Conservation (phyloP, 2,329 filamentous ascomycete genomes). For the Hypomyces perniciosus region DNA sequence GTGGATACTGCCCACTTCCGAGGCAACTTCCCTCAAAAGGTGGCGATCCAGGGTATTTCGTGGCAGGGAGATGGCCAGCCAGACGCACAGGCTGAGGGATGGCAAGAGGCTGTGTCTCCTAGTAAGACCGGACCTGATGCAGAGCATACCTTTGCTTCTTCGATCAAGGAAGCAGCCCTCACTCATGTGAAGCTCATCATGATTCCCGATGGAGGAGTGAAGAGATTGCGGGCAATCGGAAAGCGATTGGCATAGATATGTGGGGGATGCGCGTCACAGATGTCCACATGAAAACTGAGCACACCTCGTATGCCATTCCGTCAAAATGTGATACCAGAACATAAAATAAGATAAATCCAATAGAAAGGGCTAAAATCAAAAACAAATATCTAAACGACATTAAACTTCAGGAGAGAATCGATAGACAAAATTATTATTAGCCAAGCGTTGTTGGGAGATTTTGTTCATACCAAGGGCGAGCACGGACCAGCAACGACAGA, state of each 20-base stretch:
- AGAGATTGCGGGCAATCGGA: conserved; percentile 60
- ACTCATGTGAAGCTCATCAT: conserved; percentile 88
- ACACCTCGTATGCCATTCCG: no score
- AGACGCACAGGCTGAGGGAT: conserved; percentile 49
- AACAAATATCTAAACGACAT: no score
- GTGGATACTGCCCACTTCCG: conserved; percentile 79
- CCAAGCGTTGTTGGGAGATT: neutral
- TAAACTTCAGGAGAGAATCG: no score
- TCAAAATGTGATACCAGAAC: no score
- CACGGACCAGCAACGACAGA: conserved; percentile 10
- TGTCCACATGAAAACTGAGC: neutral
- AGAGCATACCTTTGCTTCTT: conserved; percentile 60
- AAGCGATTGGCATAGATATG: conserved; percentile 21
- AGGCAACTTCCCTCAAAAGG: conserved; percentile 76
- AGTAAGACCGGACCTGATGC: conserved; percentile 66
- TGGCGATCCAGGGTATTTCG: conserved; percentile 58
- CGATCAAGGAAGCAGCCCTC: conserved; percentile 54
- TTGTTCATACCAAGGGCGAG: neutral
- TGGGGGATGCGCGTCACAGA: neutral
- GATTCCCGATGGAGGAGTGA: conserved; percentile 89
- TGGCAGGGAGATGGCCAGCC: conserved; percentile 51
- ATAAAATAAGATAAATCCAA: no score
- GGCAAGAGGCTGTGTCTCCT: conserved; percentile 60
- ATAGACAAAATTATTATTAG: neutral
- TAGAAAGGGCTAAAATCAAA: neutral